Conservation (phyloP, 129 eudicot genomes). For the Helichrysum umbraculigerum region DNA sequence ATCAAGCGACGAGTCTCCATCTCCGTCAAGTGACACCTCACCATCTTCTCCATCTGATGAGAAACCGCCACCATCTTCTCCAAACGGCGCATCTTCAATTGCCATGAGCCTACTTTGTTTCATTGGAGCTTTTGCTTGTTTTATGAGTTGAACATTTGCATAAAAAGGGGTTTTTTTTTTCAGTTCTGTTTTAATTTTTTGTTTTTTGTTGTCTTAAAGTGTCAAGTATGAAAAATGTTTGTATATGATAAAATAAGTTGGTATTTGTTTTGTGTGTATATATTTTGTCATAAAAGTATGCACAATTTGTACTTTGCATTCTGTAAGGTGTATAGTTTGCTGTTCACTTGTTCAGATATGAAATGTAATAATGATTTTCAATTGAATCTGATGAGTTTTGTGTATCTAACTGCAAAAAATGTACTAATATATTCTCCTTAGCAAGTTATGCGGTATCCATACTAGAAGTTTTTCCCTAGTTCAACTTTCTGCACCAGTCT, state of each 20-base stretch:
- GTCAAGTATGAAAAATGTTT: constrained; percentile 24
- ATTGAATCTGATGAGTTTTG: not conserved
- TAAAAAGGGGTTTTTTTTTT: constrained; percentile 13
- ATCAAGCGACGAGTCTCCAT: constrained; percentile 33
- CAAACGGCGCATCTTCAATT: constrained; percentile 43
- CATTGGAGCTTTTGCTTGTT: constrained; percentile 46
- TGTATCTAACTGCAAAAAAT: constrained; percentile 15
- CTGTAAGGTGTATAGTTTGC: not conserved
- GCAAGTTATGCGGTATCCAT: constrained; percentile 2
- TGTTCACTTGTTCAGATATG: not conserved
- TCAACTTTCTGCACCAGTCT: constrained; percentile 67
- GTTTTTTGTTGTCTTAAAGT: constrained; percentile 22
- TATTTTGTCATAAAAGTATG: not conserved
- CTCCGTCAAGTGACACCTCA: constrained; percentile 31
- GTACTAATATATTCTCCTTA: not conserved
- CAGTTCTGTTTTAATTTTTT: not conserved
- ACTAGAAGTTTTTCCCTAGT: constrained; percentile 65
- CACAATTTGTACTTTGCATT: not conserved
- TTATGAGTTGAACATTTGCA: constrained; percentile 30
- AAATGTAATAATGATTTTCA: not conserved
- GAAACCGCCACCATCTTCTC: constrained; percentile 42
- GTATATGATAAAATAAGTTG: constrained; percentile 30
- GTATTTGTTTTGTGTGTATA: constrained; percentile 24
- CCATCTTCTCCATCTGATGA: constrained; percentile 20
- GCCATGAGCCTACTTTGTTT: constrained; percentile 34